Evolutionary conservation across 108 stramenopile species (phyloP), one percentile per base, ranked within the genome.

Genomic region (Cyclostephanos tholiformis): DNA sequence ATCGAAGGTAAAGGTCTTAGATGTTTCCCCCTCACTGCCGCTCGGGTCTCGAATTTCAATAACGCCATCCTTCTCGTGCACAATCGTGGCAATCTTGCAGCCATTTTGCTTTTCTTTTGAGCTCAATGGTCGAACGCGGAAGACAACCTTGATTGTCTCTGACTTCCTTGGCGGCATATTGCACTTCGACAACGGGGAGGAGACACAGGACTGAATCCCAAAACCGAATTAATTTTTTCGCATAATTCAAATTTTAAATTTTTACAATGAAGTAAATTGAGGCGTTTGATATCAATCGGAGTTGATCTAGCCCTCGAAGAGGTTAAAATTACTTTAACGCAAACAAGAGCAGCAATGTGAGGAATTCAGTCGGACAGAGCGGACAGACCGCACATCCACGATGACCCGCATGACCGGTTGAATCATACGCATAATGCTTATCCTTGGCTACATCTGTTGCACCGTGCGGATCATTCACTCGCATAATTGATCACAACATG

Each of bases 1-100:
- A 72, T 99, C 99, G 70, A 99, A 96, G 38, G 95, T 89, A 70
- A 98, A 99, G n/a, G 87, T 86, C 55, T 89, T 87, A 49, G 92
- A 94, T 0, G 77, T 52, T 0, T 77, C 88, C 26, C 69, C 82
- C 27, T 65, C 88, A n/a, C 63, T 66, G 27, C 65, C 67, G 6
- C 60, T 70, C 16, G 69, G 94, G 72, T 96, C 88, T 27, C 77
- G 71, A 6, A 96, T 67, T 44, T 82, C 84, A 26, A 97, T 92
- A 10, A 83, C 51, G 12, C 81, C 81, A 19, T 72, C 57, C 11
- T 82, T 57, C 67, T 91, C 90, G 74, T 90, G 79, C 11, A 88
- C 92, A 41, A 82, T 74, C 22, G 89, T 86, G 10, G 82, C 85
- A 16, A 71, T 59, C 27, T 65, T 53, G 32, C 75, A 89, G 13